phyloP scores from a whole-genome alignment of 2,329 filamentous ascomycete genomes.

The Kalaharituber pfeilii region DNA sequence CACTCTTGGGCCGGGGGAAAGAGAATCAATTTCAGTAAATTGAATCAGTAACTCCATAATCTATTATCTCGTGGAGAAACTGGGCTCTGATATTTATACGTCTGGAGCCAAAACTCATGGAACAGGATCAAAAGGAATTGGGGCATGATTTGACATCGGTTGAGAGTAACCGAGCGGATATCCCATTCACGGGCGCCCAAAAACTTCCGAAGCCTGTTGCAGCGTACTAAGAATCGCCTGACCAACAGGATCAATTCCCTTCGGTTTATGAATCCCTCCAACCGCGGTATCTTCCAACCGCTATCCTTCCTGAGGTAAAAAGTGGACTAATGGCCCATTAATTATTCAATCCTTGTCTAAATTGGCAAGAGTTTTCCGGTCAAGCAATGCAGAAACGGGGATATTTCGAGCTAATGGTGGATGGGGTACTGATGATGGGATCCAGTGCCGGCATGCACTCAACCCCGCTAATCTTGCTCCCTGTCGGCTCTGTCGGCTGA shows the following conservation, averaged over 20 bases:
- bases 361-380: not conserved
- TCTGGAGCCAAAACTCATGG: too few species aligned
- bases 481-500: not conserved
- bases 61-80: too few species aligned
- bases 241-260: not conserved
- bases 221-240: not conserved
- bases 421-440: too few species aligned
- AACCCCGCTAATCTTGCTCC: not conserved
- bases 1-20: too few species aligned
- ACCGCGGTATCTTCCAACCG: not conserved
- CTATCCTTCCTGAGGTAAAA: too few species aligned
- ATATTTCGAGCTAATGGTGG: too few species aligned
- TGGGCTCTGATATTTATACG: too few species aligned
- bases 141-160: not conserved
- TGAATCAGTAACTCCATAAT: too few species aligned
- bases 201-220: too few species aligned
- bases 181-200: too few species aligned
- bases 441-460: not conserved
- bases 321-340: not conserved
- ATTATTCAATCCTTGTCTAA: not conserved
- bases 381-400: not conserved
- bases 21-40: too few species aligned
- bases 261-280: not conserved
- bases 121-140: too few species aligned
- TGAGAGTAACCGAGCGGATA: not conserved